Evolutionary conservation across 345 rosid genomes (phyloP).

Genomic region (Acer negundo): DNA sequence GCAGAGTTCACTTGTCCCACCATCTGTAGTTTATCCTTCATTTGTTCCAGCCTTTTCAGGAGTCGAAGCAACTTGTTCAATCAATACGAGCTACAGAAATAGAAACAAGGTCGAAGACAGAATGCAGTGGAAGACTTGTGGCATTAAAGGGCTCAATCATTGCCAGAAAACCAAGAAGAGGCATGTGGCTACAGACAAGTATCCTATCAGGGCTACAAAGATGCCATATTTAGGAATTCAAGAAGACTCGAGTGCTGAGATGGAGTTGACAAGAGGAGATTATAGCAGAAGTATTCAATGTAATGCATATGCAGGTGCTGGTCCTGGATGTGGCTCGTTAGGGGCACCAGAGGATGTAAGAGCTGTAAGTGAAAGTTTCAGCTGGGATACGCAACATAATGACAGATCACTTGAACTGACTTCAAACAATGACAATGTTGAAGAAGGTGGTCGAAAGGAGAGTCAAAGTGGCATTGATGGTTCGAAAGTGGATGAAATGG

Average conservation of each 20-base stretch:
- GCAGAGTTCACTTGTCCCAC: slow-evolving; percentile 33
- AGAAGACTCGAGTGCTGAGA: slow-evolving; percentile 22
- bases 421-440: slow-evolving; percentile 17
- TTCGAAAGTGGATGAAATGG: slow-evolving; percentile 23
- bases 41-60: slow-evolving; percentile 29
- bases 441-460: slow-evolving; percentile 23
- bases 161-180: slow-evolving; percentile 40
- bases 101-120: slow-evolving; percentile 23
- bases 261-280: slow-evolving; percentile 21
- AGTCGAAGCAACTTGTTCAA: slow-evolving; percentile 26
- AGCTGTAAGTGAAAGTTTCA: slow-evolving; percentile 9
- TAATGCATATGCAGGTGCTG: slow-evolving; percentile 2
- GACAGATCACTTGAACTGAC: slow-evolving; percentile 1
- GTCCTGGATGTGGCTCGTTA: slow-evolving; percentile 21
- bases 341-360: slow-evolving; percentile 25
- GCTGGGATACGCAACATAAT: slow-evolving; percentile 6
- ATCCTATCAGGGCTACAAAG: slow-evolving; percentile 27
- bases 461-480: slow-evolving; percentile 17
- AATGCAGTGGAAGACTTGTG: slow-evolving; percentile 25
- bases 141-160: slow-evolving; percentile 21
- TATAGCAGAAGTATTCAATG: slow-evolving; percentile 9
- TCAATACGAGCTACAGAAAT: slow-evolving; percentile 31
- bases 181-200: slow-evolving; percentile 27
- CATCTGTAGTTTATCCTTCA: slow-evolving; percentile 26
- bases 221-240: slow-evolving; percentile 35